These are phyloP conservation scores for Chytriomyces sp. DNA, from an alignment of 192 early-diverging fungal species.

Conservation along the genomic window DNA sequence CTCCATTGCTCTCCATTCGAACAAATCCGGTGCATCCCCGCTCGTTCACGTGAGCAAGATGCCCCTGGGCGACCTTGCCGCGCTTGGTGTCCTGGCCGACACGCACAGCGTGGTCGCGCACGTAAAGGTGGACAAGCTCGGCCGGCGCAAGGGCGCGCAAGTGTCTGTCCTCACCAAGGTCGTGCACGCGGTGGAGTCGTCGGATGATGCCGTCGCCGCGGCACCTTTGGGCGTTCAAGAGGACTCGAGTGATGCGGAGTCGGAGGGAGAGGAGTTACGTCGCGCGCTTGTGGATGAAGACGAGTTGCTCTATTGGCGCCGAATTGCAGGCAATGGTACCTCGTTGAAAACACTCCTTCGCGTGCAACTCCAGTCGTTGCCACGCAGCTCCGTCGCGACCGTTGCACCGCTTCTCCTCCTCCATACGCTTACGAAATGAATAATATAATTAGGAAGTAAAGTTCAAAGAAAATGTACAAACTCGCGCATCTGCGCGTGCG, in stretches of 20 bases:
- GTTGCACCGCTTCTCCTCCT: neutral
- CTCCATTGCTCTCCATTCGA: no score
- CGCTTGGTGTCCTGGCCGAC: neutral
- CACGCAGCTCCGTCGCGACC: neutral
- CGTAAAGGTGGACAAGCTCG: neutral
- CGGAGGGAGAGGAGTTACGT: neutral
- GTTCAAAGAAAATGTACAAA: constrained; percentile 25
- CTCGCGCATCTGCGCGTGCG: constrained; percentile 8
- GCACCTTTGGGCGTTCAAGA: no score
- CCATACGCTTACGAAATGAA: no score
- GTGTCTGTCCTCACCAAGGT: neutral
- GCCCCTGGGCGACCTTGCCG: neutral
- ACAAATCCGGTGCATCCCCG: no score
- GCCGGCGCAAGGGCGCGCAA: neutral
- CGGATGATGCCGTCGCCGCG: no score
- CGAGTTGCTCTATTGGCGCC: neutral
- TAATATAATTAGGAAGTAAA: no score
- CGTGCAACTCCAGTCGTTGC: neutral
- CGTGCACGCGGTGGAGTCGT: neutral
- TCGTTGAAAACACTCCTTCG: neutral
- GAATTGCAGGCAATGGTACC: neutral
- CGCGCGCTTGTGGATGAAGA: neutral
- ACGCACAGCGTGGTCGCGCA: neutral
- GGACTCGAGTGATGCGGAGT: neutral
- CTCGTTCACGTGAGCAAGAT: neutral